phyloP scores from a whole-genome alignment of 2,329 filamentous ascomycete species.

The Fusarium buxicola region DNA sequence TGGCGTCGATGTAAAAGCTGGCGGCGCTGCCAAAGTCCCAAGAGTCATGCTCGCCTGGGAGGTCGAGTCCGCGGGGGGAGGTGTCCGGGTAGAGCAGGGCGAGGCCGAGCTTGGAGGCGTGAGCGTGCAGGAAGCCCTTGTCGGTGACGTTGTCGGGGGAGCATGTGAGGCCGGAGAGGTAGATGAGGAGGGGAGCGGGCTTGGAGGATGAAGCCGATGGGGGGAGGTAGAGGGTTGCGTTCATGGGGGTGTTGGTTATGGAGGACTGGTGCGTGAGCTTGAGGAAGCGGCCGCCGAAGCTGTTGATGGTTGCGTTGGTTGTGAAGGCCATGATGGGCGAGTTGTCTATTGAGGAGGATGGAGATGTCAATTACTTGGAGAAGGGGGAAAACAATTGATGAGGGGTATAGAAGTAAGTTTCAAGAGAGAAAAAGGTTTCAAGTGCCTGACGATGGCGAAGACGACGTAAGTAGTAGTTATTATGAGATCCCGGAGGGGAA shows the following conservation, averaged over 20 bases:
- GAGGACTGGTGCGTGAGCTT: constrained; percentile 90
- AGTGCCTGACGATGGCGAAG: background rate
- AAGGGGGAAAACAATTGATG: background rate
- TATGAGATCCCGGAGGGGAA: constrained; percentile 37
- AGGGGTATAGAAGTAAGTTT: constrained; percentile 3
- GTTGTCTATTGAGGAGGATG: background rate
- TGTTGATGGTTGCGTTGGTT: constrained; percentile 88
- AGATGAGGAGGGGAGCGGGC: constrained; percentile 85
- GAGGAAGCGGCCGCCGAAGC: constrained; percentile 92
- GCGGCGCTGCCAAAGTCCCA: constrained; percentile 95
- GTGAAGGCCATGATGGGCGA: constrained; percentile 79
- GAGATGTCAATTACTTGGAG: background rate
- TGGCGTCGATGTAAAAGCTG: constrained; percentile 94
- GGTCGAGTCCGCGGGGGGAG: constrained; percentile 83
- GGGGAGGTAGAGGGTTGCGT: constrained; percentile 91
- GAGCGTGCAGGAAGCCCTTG: constrained; percentile 91
- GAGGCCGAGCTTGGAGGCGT: constrained; percentile 82
- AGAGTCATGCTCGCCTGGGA: constrained; percentile 85
- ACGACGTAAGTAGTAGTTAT: constrained; percentile 14
- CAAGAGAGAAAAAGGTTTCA: background rate
- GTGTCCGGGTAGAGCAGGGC: constrained; percentile 97
- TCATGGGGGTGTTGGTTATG: constrained; percentile 88
- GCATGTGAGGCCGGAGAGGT: constrained; percentile 94
- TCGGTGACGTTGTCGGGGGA: constrained; percentile 87
- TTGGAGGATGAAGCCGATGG: constrained; percentile 68